Evolutionary conservation across 2,329 filamentous ascomycete species (phyloP).

Genomic region (Penicillium janthinellum): DNA sequence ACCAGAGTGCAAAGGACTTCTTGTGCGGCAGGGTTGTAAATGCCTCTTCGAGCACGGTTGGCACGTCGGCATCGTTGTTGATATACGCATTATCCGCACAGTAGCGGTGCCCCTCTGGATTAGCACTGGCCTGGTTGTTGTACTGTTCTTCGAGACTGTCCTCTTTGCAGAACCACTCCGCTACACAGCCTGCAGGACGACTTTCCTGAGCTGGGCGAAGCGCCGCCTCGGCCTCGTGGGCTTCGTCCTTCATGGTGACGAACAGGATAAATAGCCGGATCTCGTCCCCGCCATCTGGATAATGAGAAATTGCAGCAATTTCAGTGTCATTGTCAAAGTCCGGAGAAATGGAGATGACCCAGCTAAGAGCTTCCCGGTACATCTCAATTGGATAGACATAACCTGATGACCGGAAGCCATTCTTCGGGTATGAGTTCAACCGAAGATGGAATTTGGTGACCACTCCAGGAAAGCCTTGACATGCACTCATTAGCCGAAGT

Average conservation of each 20-base stretch:
- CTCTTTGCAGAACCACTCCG: constrained; percentile 42
- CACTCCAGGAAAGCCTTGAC: constrained; percentile 51
- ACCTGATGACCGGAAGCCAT: constrained; percentile 35
- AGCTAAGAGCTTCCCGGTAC: constrained; percentile 51
- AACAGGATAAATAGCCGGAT: constrained; percentile 20
- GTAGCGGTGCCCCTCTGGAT: constrained; percentile 54
- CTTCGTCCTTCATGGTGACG: constrained; percentile 20
- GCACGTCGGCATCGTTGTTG: constrained; percentile 50
- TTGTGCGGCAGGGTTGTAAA: constrained; percentile 52
- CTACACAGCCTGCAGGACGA: constrained; percentile 41
- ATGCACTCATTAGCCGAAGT: background rate
- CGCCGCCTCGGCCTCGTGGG: constrained; percentile 16
- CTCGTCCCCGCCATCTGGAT: constrained; percentile 41
- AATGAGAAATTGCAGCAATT: constrained; percentile 30
- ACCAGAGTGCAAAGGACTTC: constrained; percentile 54
- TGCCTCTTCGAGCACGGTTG: constrained; percentile 47
- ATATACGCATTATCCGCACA: constrained; percentile 56
- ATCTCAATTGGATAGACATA: constrained; percentile 53
- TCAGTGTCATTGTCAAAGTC: constrained; percentile 26
- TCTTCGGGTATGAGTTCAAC: constrained; percentile 29
- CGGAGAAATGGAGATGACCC: constrained; percentile 40
- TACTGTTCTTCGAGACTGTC: constrained; percentile 37
- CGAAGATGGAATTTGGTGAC: constrained; percentile 55
- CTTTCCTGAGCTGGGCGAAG: constrained; percentile 29
- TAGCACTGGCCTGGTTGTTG: constrained; percentile 48